Conservation (phyloP, 495 filamentous ascomycete genomes). For the Neurospora sublineolata region DNA sequence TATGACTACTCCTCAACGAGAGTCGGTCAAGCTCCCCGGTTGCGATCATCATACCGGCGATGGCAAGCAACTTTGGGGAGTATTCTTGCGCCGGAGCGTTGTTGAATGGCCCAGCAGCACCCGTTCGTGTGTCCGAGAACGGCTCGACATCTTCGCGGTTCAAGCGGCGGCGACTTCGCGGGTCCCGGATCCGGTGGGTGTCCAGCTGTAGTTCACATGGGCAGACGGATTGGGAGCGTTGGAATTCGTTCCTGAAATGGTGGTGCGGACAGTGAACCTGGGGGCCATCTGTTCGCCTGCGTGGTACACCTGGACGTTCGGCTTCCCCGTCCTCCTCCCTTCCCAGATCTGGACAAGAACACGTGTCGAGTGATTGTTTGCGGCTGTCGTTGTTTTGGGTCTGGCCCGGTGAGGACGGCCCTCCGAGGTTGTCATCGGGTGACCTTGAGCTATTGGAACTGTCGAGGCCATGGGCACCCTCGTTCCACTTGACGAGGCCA, state of each 20-base stretch:
- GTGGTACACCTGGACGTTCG: neutral
- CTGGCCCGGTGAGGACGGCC: neutral
- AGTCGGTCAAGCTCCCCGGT: constrained; percentile 14
- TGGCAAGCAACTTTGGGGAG: constrained; percentile 7
- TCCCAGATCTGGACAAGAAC: constrained; percentile 9
- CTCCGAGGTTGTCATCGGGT: neutral
- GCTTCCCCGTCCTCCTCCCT: neutral
- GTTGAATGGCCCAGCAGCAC: neutral
- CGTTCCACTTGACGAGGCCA: neutral
- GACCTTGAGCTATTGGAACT: neutral
- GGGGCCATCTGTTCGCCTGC: neutral
- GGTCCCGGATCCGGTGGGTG: neutral
- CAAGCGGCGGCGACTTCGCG: constrained; percentile 2
- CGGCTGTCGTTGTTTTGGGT: neutral
- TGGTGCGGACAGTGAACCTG: neutral
- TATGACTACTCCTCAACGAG: neutral
- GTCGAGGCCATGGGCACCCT: neutral
- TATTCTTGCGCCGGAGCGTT: neutral
- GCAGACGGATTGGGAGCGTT: constrained; percentile 12
- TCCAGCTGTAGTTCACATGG: neutral
- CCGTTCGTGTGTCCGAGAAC: neutral
- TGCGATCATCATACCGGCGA: constrained; percentile 17
- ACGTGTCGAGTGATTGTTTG: constrained; percentile 4
- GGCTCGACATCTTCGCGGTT: constrained; percentile 4
- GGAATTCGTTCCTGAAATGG: neutral